Base-by-base conservation (phyloP, 768 basidiomycete genomes). In the Podaxis carcinomalis region DNA sequence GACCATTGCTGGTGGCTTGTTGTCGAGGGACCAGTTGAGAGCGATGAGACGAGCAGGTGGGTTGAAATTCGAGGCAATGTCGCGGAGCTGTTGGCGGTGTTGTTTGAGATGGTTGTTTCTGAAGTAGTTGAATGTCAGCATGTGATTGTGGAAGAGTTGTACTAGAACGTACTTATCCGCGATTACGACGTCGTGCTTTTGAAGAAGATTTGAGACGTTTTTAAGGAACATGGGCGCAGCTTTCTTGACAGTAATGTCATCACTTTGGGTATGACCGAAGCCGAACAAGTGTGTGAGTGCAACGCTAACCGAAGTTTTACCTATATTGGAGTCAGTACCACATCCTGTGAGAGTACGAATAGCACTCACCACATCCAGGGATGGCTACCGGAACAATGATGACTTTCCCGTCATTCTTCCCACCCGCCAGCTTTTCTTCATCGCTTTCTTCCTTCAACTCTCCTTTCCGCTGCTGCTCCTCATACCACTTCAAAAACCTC, bases 181-280 rank as follows among this genome's bases (percentile, higher is more conserved):
- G 63, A 92, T 92, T 23, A 98, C 95, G 0, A 98, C 84, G 61
- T 90, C 80, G 53, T 90, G 75, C 0, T 70, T 77, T 56, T 81
- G 69, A 25, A 98, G 77, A 1, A 90, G 78, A 0, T 76, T 69
- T 13, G 74, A 68, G 40, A 97, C 90, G 61, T 92, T 95, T 69
- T 78, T 86, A 57, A 92, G 68, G 70, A 96, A 96, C 2, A 70
- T 63, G 0, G 86, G 79, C 0, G 80, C 93, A 1, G 89, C 56
- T 70, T 88, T 93, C 75, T 94, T 98, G 39, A 71, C 81, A 42
- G 79, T 77, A 3, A 98, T 82, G 68, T 98, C 93, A 70, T 99
- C 97, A 68, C 90, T 93, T 70, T 98, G 97, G 0, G 92, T 93
- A 70, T 98, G 97, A 1, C 82, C 94, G 62, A 93, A 96, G 0